Percentiles rank a stretch among this genome's conserved stretches.
phyloP scores from a whole-genome alignment of 2,329 filamentous ascomycete genomes.

The Dactylonectria macrodidyma region DNA sequence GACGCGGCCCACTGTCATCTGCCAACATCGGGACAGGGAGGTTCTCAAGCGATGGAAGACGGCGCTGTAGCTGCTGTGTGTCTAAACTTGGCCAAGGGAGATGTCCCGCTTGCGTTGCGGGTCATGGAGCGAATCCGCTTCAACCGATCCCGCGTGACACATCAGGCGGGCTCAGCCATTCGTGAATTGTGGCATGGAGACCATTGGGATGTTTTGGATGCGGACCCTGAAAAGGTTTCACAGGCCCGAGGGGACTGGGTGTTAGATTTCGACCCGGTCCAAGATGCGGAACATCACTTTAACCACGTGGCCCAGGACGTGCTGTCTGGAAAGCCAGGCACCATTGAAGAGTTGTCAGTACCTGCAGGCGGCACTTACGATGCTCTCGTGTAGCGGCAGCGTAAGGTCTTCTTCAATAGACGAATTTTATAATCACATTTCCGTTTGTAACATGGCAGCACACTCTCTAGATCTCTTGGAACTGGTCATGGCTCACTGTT shows the following conservation, averaged over 20 bases:
- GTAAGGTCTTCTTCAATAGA: too few relatives aligned
- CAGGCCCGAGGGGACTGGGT: conserved; percentile 9
- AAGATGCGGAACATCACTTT: conserved; percentile 2
- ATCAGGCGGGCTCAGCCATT: conserved; percentile 1
- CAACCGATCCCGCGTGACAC: conserved; percentile 14
- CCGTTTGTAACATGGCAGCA: too few relatives aligned
- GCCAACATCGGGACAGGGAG: conserved; percentile 18
- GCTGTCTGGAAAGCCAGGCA: neutral
- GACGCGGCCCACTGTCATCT: conserved; percentile 20
- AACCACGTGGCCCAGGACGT: conserved; percentile 13
- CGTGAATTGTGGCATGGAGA: conserved; percentile 19
- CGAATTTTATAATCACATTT: too few relatives aligned
- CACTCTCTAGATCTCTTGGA: too few relatives aligned
- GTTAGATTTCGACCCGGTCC: conserved; percentile 6
- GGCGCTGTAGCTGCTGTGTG: conserved; percentile 2
- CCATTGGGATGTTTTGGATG: conserved; percentile 5
- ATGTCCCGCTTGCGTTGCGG: conserved; percentile 10
- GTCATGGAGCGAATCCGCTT: conserved; percentile 12
- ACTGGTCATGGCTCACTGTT: too few relatives aligned
- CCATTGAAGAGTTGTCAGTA: conserved; percentile 12
- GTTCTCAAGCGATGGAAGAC: conserved; percentile 17
- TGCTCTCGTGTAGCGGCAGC: too few relatives aligned
- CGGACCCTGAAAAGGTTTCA: conserved; percentile 8
- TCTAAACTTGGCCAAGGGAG: conserved; percentile 7
- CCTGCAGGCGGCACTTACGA: neutral